Evolutionary conservation across 2,329 filamentous ascomycete genomes (phyloP), one percentile per base, ranked within the genome.

Genomic region (Colletotrichum tanaceti): DNA sequence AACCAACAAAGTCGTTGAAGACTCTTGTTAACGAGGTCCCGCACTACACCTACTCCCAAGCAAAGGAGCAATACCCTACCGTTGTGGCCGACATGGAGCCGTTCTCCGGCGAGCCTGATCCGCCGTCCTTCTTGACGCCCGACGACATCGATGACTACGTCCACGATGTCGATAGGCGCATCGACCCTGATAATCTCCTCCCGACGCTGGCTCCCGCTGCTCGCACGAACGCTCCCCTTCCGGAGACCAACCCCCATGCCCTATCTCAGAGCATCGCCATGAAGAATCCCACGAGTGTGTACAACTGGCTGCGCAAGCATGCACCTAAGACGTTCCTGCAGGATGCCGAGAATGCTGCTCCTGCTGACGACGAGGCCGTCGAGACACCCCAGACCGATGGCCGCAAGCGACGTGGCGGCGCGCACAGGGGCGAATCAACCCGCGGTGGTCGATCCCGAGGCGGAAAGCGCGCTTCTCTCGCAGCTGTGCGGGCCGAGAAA

Each of bases 301-400:
- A 97, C 82, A 98, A 97, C 79, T 99, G 96, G 96, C 87, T 99
- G 14, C 88, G 93, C 71, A 90, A 93, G 76, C 87, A 97, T 79
- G 90, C 93, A 68, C 92, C 94, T 3, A 90, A 95, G 78, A 90
- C 94, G 57, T 94, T 97, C 81, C 82, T 97, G 22, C 91, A 97
- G 77, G 92, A 94, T 74, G 88, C 89, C 64, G 89, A 91, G 74
- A 79, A 80, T 38, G 77, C 74, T 0, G 73, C 75, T 18, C 77
- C 75, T 65, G 73, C 80, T 24, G 79, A 80, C 60, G 79, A 81
- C 9, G 81, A 81, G 24, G 77, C 82, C 58, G 76, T 74, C 20
- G 76, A 73, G 5, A 71, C 70, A 3, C 71, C 72, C 13, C 70
- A 71, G 28, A 72, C 65, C 47, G 73, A 72, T 38, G 68, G 60